Conservation (phyloP, 2,329 filamentous ascomycete genomes). For the Shiraia bambusicola region DNA sequence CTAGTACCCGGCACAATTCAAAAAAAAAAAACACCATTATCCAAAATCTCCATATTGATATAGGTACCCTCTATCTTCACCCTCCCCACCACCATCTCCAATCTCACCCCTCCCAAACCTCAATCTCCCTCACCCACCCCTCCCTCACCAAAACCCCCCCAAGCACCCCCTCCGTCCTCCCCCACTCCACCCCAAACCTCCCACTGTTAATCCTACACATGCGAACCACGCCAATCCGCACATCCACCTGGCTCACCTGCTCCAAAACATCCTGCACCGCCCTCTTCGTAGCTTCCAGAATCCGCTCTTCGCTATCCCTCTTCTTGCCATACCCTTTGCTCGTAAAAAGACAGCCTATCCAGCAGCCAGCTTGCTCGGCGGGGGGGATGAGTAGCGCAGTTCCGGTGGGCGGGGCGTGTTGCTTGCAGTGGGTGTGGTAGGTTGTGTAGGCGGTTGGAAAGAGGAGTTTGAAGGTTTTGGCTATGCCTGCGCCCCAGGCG, state of each 20-base stretch:
- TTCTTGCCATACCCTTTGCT: constrained; percentile 51
- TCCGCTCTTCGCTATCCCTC: constrained; percentile 46
- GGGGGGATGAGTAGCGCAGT: constrained; percentile 58
- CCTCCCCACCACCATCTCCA: no score
- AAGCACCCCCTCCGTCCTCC: constrained; percentile 49
- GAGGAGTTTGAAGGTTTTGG: constrained; percentile 50
- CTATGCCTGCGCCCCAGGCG: constrained; percentile 61
- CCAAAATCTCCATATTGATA: no score
- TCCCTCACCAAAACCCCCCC: constrained; percentile 25
- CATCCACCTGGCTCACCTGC: constrained; percentile 42
- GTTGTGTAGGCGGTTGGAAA: constrained; percentile 55
- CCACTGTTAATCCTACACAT: constrained; percentile 61
- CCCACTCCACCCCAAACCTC: constrained; percentile 59
- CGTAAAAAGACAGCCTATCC: constrained; percentile 62
- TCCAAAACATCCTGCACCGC: constrained; percentile 53
- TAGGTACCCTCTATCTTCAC: no score
- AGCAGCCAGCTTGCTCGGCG: constrained; percentile 48
- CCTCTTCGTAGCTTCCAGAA: constrained; percentile 52
- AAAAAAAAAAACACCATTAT: no score
- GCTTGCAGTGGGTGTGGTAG: constrained; percentile 53
- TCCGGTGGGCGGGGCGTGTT: constrained; percentile 42
- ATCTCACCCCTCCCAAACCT: constrained; percentile 32
- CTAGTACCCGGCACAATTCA: no score
- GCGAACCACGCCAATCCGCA: constrained; percentile 36
- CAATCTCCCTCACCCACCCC: constrained; percentile 20